phyloP scores from a whole-genome alignment of 176 grass and related monocot species.

The Oryza meyeriana region DNA sequence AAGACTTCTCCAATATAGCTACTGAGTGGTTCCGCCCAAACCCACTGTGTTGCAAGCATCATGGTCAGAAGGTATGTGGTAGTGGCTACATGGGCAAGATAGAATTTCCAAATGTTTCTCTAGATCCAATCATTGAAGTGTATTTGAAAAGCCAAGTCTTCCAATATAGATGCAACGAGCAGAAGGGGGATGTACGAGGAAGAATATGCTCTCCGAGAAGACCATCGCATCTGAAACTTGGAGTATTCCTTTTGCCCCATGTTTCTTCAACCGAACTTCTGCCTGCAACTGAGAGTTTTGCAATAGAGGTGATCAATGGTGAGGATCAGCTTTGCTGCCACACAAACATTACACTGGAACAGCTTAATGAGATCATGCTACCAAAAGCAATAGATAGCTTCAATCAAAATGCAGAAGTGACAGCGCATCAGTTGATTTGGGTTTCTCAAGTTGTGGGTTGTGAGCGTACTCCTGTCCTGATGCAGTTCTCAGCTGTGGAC shows the following conservation, averaged over 20 bases:
- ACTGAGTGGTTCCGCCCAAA: too few species aligned
- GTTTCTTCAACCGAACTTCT: neutral
- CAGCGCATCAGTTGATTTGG: neutral
- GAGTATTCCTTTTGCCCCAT: neutral
- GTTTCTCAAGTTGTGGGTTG: neutral
- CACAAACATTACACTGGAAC: neutral
- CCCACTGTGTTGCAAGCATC: too few species aligned
- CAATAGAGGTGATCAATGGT: neutral
- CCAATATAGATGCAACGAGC: neutral
- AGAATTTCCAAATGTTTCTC: neutral
- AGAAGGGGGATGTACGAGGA: neutral
- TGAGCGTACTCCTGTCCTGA: neutral
- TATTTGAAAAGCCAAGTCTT: too few species aligned
- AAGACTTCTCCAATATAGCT: too few species aligned
- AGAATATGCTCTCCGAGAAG: neutral
- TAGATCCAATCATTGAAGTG: neutral
- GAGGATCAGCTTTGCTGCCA: neutral
- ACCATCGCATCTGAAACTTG: neutral
- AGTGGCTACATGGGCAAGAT: too few species aligned
- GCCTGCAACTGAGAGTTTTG: neutral
- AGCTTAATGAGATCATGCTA: neutral
- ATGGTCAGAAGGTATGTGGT: too few species aligned
- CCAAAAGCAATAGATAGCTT: neutral
- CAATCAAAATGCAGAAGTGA: neutral
- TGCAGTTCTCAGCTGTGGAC: neutral